Base-by-base conservation (phyloP, 2,329 filamentous ascomycete species). In the Cytospora schulzeri region DNA sequence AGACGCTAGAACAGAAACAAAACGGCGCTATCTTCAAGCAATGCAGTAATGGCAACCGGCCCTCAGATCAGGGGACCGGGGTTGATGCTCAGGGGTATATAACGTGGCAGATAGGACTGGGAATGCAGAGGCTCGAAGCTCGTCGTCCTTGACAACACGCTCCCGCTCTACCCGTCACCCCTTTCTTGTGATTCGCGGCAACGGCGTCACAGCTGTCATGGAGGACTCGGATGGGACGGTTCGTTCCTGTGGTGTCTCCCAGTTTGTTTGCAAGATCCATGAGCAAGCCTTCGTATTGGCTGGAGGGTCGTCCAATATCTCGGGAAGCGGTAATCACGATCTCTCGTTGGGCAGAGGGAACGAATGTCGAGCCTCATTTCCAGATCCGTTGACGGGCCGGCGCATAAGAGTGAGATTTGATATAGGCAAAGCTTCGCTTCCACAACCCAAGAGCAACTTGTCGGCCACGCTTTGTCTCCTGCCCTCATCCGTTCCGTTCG, bases 201-300 rank as follows among this genome's bases (percentile, higher is more conserved):
- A 35, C 9, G n/a, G 55, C 31, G 38, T 52, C 26, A 53, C 24
- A 31, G 26, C 41, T 58, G 38, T 45, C 55, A 57, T 38, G 41
- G 55, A 54, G 55, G 48, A 54, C 45, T 58, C 52, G 57, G 61
- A 60, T 63, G 56, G 53, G 45, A 63, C 60, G 61, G 66, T 26
- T 61, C 60, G 60, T 28, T 59, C 55, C 57, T 60, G 50, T 53
- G 45, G 38, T 41, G 48, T 63, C 51, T 59, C 38, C 31, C 22
- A 38, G 56, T 22, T 31, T 60, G 63, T 61, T 60, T 63, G 63
- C 57, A 28, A 58, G 52, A 52, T 45, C 28, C 50, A 45, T 38
- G 48, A 51, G 48, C 24, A 22, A 57, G 33, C 52, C 29, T 54
- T 28, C 22, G 29, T 24, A 56, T 35, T 55, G 58, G 62, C 33